phyloP scores from a whole-genome alignment of 108 stramenopile species.

The Phaeodactylum tricornutum region DNA sequence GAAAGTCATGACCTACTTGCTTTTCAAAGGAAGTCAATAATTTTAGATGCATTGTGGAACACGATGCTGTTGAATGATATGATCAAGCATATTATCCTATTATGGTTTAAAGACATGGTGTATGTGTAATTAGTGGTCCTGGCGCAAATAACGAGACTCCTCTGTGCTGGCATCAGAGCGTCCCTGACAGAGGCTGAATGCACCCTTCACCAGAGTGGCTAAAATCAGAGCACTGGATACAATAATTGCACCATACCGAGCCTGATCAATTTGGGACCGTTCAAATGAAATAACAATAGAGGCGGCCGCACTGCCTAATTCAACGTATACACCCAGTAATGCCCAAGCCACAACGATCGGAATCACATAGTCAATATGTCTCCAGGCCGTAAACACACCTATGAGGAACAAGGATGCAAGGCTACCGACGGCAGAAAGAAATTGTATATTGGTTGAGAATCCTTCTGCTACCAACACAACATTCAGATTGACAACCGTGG shows the following conservation, averaged over 20 bases:
- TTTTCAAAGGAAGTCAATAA: too few species aligned
- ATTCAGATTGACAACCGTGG: slow-evolving; percentile 62
- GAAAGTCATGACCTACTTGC: too few species aligned
- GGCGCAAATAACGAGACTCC: too few species aligned
- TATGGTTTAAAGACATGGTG: too few species aligned
- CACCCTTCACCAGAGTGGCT: too few species aligned
- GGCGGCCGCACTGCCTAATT: slow-evolving; percentile 14
- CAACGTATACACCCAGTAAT: slow-evolving; percentile 29
- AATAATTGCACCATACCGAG: background rate
- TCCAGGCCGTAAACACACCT: slow-evolving; percentile 25
- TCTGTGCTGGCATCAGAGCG: too few species aligned
- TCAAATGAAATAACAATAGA: background rate
- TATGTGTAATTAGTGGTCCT: too few species aligned
- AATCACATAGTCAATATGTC: slow-evolving; percentile 32
- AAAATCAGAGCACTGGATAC: too few species aligned
- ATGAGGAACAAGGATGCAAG: slow-evolving; percentile 39
- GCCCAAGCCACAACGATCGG: slow-evolving; percentile 65
- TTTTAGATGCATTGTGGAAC: too few species aligned
- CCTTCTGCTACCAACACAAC: slow-evolving; percentile 42
- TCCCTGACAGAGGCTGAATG: too few species aligned
- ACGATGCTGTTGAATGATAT: too few species aligned
- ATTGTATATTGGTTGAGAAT: slow-evolving; percentile 24
- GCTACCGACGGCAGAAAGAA: slow-evolving; percentile 33
- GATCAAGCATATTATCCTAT: too few species aligned
- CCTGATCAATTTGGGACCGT: background rate